phyloP scores from a whole-genome alignment of 345 rosid genomes.

The Bruguiera sexangula region DNA sequence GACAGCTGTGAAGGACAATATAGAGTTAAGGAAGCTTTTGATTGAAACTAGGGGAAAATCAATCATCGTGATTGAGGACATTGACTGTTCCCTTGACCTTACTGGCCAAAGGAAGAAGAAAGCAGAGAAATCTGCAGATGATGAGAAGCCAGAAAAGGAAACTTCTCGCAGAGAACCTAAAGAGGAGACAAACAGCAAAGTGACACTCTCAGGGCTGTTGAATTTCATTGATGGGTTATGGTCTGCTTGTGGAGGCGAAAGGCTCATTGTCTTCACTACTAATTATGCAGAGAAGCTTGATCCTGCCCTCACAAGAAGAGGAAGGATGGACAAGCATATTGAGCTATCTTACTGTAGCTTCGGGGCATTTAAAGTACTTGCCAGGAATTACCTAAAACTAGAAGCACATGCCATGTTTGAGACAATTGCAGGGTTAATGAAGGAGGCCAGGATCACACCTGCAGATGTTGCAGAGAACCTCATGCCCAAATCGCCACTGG shows the following conservation, averaged over 20 bases:
- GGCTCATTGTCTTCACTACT: conserved; percentile 59
- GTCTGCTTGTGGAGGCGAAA: conserved; percentile 71
- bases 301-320: conserved; percentile 68
- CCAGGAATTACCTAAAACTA: conserved; percentile 41
- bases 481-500: conserved; percentile 44
- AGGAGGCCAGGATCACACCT: conserved; percentile 38
- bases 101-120: conserved; percentile 50
- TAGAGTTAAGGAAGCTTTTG: conserved; percentile 37
- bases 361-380: conserved; percentile 45
- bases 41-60: conserved; percentile 47
- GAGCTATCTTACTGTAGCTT: conserved; percentile 48
- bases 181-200: conserved; percentile 36
- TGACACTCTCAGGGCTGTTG: conserved; percentile 63
- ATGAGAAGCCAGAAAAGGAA: conserved; percentile 32
- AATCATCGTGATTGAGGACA: conserved; percentile 52
- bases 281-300: conserved; percentile 61
- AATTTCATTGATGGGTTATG: conserved; percentile 71
- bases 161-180: conserved; percentile 20
- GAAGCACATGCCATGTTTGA: conserved; percentile 37
- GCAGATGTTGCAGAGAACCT: conserved; percentile 55
- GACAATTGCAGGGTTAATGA: conserved; percentile 21
- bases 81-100: conserved; percentile 56
- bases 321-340: conserved; percentile 60
- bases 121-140: conserved; percentile 21
- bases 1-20: conserved; percentile 40